Evolutionary conservation across 768 basidiomycete species (phyloP).

Genomic region (Leucocoprinus sp.): DNA sequence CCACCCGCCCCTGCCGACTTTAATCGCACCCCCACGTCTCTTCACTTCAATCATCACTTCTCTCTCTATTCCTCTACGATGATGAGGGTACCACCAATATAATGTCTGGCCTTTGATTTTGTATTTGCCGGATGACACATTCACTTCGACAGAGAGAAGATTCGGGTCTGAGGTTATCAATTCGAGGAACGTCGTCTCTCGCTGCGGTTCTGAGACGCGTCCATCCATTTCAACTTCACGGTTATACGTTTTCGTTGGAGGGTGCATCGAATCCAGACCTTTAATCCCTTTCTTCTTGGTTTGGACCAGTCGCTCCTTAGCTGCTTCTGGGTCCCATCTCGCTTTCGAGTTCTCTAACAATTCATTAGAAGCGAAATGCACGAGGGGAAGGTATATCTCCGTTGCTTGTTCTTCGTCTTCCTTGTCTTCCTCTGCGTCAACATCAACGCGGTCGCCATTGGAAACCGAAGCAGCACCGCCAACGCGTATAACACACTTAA

Average conservation of each 20-base stretch:
- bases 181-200: slow-evolving; percentile 12
- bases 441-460: slow-evolving; percentile 13
- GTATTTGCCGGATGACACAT: slow-evolving; percentile 35
- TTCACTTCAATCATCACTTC: slow-evolving; percentile 21
- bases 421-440: slow-evolving; percentile 14
- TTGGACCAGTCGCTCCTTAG: too few species aligned
- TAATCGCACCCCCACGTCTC: slow-evolving; percentile 23
- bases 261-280: slow-evolving; percentile 4
- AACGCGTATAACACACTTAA: slow-evolving; percentile 53
- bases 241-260: slow-evolving; percentile 4
- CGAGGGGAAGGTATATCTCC: slow-evolving; percentile 85
- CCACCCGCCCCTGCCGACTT: slow-evolving; percentile 15
- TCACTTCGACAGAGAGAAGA: slow-evolving; percentile 37
- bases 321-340: slow-evolving; percentile 3
- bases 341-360: slow-evolving; percentile 18
- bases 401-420: slow-evolving; percentile 45
- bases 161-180: slow-evolving; percentile 14
- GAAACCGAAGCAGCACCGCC: slow-evolving; percentile 42
- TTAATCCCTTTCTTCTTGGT: slow-evolving; percentile 2
- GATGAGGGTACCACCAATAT: slow-evolving; percentile 43
- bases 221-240: background rate
- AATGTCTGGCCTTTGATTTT: slow-evolving; percentile 39
- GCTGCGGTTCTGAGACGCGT: background rate
- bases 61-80: slow-evolving; percentile 26
- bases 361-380: slow-evolving; percentile 66